Evolutionary conservation across 2,329 filamentous ascomycete genomes (phyloP), one percentile per base, ranked within the genome.

Genomic region (Aspergillus sp.): DNA sequence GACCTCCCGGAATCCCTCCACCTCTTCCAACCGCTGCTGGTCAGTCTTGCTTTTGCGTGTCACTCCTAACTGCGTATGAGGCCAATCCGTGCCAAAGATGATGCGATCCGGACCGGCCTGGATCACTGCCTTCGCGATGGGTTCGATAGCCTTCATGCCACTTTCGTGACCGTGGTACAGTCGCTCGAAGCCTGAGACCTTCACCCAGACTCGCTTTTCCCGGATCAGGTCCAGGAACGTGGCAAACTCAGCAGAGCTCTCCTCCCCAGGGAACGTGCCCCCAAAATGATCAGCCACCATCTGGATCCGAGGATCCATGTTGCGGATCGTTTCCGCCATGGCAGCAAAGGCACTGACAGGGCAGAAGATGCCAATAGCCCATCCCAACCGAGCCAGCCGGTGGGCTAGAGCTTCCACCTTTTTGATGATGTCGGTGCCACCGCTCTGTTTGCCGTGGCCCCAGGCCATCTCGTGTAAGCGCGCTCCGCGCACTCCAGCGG

Each of bases 241-340:
- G 47, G 47, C 47, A 8, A 50, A 50, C 15, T 50, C 47, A 12
- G 47, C 15, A 9, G 28, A 50, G 15, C 17, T 2, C 9, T 50
- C 47, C 15, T 32, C 47, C 2, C 47, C 47, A n/a, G 47, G 47
- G 28, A 50, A 50, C 7, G 47, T 50, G 8, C 47, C 47, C 3
- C 47, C 47, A n/a, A 50, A 50, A 30, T 50, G 47, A 30, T 50
- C 47, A 6, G 47, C 47, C 47, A 50, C 47, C 47, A 50, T 50
- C 5, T 50, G 47, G 47, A 50, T 50, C 15, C 47, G 47, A 8
- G 47, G 47, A 12, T 50, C 47, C 25, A 50, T 8, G 15, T 30
- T 30, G 25, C 47, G 47, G 47, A 50, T 50, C 7, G 47, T 50
- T 9, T 50, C 28, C 2, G 47, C 47, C 47, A 50, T 50, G 47